phyloP scores from a whole-genome alignment of 1,139 yeast species.

The Yamadazyma triangularis region DNA sequence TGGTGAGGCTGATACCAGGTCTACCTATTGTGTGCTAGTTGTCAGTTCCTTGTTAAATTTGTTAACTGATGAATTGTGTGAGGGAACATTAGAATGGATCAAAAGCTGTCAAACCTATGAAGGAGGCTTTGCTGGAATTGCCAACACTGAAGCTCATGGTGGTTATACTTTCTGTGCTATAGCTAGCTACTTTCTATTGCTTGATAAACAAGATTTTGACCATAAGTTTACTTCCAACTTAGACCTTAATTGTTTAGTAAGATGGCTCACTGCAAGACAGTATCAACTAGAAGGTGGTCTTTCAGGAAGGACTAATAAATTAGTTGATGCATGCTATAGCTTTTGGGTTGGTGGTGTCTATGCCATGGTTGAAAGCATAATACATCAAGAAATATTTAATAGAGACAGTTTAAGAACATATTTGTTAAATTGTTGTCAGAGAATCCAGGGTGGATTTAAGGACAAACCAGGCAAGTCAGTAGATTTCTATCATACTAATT shows the following conservation, averaged over 20 bases:
- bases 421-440: slow-evolving; percentile 73
- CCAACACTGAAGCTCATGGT: slow-evolving; percentile 91
- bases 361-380: slow-evolving; percentile 57
- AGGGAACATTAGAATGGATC: slow-evolving; percentile 59
- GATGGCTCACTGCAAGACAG: slow-evolving; percentile 76
- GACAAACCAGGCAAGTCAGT: slow-evolving; percentile 84
- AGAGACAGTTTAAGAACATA: slow-evolving; percentile 59
- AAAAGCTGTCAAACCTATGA: slow-evolving; percentile 79
- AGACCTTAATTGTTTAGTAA: slow-evolving; percentile 38
- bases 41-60: slow-evolving; percentile 65
- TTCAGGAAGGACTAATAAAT: slow-evolving; percentile 84
- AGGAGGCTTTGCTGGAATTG: slow-evolving; percentile 89
- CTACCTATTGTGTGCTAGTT: slow-evolving; percentile 83
- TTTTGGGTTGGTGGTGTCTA: slow-evolving; percentile 90
- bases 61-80: slow-evolving; percentile 55
- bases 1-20: slow-evolving; percentile 86
- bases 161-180: slow-evolving; percentile 92
- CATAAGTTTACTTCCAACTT: slow-evolving; percentile 15
- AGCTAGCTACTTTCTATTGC: slow-evolving; percentile 57
- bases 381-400: slow-evolving; percentile 37
- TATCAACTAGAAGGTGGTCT: slow-evolving; percentile 75
- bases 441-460: slow-evolving; percentile 62
- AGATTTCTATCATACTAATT: slow-evolving; percentile 91
- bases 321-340: slow-evolving; percentile 94
- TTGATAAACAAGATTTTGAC: slow-evolving; percentile 16